Percentiles rank a stretch among this genome's conserved stretches.
phyloP scores from a whole-genome alignment of 1,139 yeast genomes.

The Spathaspora sp. region DNA sequence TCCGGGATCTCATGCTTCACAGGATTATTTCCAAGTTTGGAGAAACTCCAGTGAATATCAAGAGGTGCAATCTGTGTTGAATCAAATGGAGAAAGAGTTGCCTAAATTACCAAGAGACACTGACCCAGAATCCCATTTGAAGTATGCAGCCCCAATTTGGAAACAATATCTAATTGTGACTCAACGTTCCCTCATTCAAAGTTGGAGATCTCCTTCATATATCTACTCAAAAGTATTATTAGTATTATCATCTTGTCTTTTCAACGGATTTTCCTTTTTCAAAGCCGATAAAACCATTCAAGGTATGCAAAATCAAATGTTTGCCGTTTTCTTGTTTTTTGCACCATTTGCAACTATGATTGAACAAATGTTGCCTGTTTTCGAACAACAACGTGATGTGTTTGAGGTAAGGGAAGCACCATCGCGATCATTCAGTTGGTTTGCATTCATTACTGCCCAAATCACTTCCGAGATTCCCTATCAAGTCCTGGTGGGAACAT shows the following conservation, averaged over 20 bases:
- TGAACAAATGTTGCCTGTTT: constrained; percentile 47
- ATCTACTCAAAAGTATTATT: constrained; percentile 40
- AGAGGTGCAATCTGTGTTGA: constrained; percentile 22
- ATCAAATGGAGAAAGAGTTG: constrained; percentile 31
- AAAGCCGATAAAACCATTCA: constrained; percentile 30
- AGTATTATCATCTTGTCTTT: constrained; percentile 39
- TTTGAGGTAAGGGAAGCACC: constrained; percentile 39
- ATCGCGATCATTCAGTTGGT: constrained; percentile 31
- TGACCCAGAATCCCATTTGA: constrained; percentile 20
- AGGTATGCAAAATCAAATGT: constrained; percentile 51
- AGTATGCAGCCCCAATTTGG: constrained; percentile 27
- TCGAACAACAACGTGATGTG: constrained; percentile 32
- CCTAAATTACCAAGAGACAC: constrained; percentile 24
- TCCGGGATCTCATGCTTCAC: constrained; percentile 33
- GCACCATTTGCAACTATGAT: constrained; percentile 50
- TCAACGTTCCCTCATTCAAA: constrained; percentile 29
- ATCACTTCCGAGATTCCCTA: constrained; percentile 75
- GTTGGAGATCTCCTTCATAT: constrained; percentile 47
- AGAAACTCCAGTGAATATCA: constrained; percentile 25
- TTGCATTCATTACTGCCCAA: constrained; percentile 53
- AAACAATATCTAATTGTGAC: constrained; percentile 26
- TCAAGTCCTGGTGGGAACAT: constrained; percentile 63
- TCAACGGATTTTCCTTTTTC: constrained; percentile 48
- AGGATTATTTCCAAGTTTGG: constrained; percentile 35
- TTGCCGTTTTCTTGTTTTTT: constrained; percentile 55